Evolutionary conservation across 1,284 basidiomycete species (phyloP).

Genomic region (Ustilago hordei): DNA sequence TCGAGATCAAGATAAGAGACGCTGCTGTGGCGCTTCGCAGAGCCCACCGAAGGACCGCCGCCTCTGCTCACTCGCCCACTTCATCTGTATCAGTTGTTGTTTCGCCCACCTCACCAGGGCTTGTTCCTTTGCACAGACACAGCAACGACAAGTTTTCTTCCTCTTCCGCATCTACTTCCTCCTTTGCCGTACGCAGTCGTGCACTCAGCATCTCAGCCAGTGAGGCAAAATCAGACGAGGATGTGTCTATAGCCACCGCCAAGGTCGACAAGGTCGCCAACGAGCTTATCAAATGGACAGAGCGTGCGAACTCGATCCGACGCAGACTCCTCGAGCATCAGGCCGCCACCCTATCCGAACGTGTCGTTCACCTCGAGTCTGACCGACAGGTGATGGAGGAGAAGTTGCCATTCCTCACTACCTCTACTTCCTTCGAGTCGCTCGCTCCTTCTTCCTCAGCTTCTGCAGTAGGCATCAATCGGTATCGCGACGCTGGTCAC

Average conservation of each 20-base stretch:
- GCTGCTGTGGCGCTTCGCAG: slow-evolving; percentile 59
- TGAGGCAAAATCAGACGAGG: slow-evolving; percentile 56
- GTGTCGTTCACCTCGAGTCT: slow-evolving; percentile 49
- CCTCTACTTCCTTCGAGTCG: slow-evolving; percentile 44
- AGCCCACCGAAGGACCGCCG: slow-evolving; percentile 47
- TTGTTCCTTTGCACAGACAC: not conserved
- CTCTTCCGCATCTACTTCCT: slow-evolving; percentile 22
- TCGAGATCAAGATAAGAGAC: slow-evolving; percentile 58
- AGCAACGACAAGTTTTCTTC: not conserved
- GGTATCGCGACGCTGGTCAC: slow-evolving; percentile 20
- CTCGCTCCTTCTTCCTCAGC: slow-evolving; percentile 43
- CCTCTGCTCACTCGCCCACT: slow-evolving; percentile 28
- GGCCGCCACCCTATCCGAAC: slow-evolving; percentile 51
- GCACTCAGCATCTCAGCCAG: slow-evolving; percentile 41
- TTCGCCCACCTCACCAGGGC: slow-evolving; percentile 30
- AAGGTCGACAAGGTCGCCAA: slow-evolving; percentile 56
- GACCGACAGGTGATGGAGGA: slow-evolving; percentile 42
- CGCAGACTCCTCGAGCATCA: slow-evolving; percentile 58
- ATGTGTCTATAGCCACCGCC: slow-evolving; percentile 42
- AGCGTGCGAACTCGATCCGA: slow-evolving; percentile 40
- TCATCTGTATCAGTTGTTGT: slow-evolving; percentile 18
- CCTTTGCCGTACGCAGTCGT: slow-evolving; percentile 29
- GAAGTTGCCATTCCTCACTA: slow-evolving; percentile 36
- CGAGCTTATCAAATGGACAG: slow-evolving; percentile 50
- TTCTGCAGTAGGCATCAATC: slow-evolving; percentile 34